Evolutionary conservation across 2,329 filamentous ascomycete species (phyloP), one percentile per base, ranked within the genome.

Genomic region (Fusarium lateritium): DNA sequence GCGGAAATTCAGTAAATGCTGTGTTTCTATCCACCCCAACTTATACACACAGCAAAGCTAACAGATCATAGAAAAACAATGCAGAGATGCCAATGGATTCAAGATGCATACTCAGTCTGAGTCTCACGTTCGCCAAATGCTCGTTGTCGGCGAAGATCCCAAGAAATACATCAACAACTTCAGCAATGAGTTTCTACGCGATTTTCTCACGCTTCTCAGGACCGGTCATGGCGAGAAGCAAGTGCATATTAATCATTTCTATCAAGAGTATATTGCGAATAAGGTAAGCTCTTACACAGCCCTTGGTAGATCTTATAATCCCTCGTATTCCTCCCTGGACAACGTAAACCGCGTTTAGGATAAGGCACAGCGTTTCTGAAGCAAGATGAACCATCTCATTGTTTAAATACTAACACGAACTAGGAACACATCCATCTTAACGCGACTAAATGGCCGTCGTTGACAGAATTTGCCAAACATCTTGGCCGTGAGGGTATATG

Each of bases 141-240:
- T 95, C 43, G 79, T 94, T 2, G 91, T 98, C 26, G 95, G 94
- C 76, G 92, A 97, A 77, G 91, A 98, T 76, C 89, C 94, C 22
- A 92, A 92, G 67, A 94, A 93, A 74, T 89, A 88, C 78, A 95
- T 98, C 79, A 88, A 92, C 76, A 88, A 94, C 45, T 99, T 89
- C 83, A 93, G 88, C 79, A 88, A 88, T 64, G 88, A 97, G 71
- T 99, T 99, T 78, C 82, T 92, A 67, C 86, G 87, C 61, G 93
- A 97, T 76, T 97, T 97, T 73, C 68, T 97, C 2, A 84, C 89
- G 59, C 84, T 96, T 3, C 84, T 99, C 8, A 87, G 89, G 59
- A 97, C 94, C 1, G 88, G 91, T 0, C 96, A 99, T 75, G 94
- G 94, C 67, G 94, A 97, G 80, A 99, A 99, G 79, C 88, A 89